A percentile compares a stretch with the other conserved stretches of the same genome.
Conservation (phyloP, 2,329 filamentous ascomycete species). For the Talaromyces albobiverticillius region DNA sequence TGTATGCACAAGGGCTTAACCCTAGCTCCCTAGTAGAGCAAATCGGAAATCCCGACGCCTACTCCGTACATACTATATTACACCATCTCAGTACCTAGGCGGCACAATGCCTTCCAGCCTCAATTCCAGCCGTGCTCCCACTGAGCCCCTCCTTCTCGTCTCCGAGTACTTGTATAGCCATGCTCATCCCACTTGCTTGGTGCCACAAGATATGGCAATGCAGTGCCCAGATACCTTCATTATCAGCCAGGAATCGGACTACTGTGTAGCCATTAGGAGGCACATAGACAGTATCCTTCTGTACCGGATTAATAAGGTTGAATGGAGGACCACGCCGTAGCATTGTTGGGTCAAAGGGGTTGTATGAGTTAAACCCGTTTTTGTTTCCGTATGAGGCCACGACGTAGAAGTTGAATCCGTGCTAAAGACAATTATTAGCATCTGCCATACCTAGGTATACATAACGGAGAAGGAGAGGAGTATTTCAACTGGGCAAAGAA, state of each 20-base stretch:
- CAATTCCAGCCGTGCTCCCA: background rate
- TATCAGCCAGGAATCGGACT: slow-evolving; percentile 54
- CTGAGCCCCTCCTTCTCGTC: slow-evolving; percentile 4
- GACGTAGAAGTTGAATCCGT: background rate
- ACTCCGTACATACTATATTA: too few species aligned
- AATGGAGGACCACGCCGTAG: background rate
- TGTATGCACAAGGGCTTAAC: too few species aligned
- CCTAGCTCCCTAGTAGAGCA: too few species aligned
- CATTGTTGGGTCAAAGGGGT: background rate
- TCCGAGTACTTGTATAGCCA: slow-evolving; percentile 34
- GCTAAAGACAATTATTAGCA: background rate
- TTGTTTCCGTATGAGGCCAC: background rate
- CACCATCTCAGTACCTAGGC: too few species aligned
- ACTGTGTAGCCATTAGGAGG: slow-evolving; percentile 54
- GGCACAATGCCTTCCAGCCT: background rate
- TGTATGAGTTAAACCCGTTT: background rate
- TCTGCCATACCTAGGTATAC: too few species aligned
- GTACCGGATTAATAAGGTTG: background rate
- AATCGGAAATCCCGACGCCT: too few species aligned
- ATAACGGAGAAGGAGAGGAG: too few species aligned
- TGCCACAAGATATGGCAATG: slow-evolving; percentile 55
- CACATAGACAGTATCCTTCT: slow-evolving; percentile 54
- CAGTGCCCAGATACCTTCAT: slow-evolving; percentile 50
- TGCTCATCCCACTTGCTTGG: slow-evolving; percentile 42
- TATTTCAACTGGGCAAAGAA: too few species aligned